A percentile compares a stretch with the other conserved stretches of the same genome.
phyloP scores from a whole-genome alignment of 306 rosid genomes.

The Cyamopsis tetragonoloba region DNA sequence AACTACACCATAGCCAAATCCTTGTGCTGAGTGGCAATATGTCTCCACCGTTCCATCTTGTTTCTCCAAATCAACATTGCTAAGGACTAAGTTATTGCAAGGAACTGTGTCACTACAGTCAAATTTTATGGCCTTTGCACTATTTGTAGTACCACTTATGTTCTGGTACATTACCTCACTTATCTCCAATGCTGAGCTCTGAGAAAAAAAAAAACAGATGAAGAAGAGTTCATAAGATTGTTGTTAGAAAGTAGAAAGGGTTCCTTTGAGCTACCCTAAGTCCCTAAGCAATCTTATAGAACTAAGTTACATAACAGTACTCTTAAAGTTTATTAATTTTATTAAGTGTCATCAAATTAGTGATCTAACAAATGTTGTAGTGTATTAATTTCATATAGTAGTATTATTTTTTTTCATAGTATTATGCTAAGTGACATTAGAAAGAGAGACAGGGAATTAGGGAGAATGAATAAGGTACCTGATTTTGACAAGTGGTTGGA shows the following conservation, averaged over 20 bases:
- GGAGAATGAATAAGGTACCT: slow-evolving; percentile 63
- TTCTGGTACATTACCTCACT: slow-evolving; percentile 70
- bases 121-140: slow-evolving; percentile 81
- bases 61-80: slow-evolving; percentile 75
- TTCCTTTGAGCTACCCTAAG: not conserved
- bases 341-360: too few species aligned
- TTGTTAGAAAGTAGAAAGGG: not conserved
- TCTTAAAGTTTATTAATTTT: not conserved
- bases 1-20: slow-evolving; percentile 66
- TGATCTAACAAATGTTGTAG: too few species aligned
- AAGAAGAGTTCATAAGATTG: not conserved
- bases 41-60: slow-evolving; percentile 83
- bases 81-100: slow-evolving; percentile 71
- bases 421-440: too few species aligned
- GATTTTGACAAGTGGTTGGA: slow-evolving; percentile 63
- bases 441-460: not conserved
- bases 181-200: slow-evolving; percentile 80
- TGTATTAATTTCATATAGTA: too few species aligned
- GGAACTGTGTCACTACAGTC: slow-evolving; percentile 89
- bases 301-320: not conserved
- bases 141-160: slow-evolving; percentile 75
- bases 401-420: too few species aligned
- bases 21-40: slow-evolving; percentile 91
- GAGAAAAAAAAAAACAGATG: slow-evolving; percentile 8
- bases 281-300: not conserved